A percentile compares a stretch with the other conserved stretches of the same genome.
Evolutionary conservation across 2,329 filamentous ascomycete genomes (phyloP).

Genomic region (Pyrenophora graminea): DNA sequence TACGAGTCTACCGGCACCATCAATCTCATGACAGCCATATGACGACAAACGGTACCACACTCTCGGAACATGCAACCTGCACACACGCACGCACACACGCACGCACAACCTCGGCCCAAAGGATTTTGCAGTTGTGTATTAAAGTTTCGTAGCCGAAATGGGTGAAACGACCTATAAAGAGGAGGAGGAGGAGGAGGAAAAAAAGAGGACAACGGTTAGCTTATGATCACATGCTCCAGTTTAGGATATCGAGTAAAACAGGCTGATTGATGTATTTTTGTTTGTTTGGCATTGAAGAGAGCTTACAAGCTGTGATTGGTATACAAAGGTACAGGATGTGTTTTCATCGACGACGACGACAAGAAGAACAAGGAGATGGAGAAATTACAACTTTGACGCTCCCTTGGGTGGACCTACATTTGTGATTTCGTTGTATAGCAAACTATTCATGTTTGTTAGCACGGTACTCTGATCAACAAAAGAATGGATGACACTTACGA

Average conservation of each 20-base stretch:
- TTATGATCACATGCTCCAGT: conserved; percentile 12
- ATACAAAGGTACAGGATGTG: conserved; percentile 15
- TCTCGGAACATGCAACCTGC: not conserved
- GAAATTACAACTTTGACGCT: conserved; percentile 51
- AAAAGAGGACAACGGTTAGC: conserved; percentile 11
- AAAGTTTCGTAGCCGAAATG: conserved; percentile 20
- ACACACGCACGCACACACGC: no score
- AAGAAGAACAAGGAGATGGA: no score
- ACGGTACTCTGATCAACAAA: conserved; percentile 1
- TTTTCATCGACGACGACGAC: no score
- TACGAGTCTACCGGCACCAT: no score
- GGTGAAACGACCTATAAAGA: conserved; percentile 14
- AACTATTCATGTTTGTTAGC: conserved; percentile 52
- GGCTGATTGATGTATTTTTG: no score
- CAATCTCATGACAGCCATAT: no score
- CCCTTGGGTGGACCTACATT: conserved; percentile 67
- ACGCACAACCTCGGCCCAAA: conserved; percentile 15
- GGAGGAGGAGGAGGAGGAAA: not conserved
- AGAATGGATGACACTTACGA: conserved; percentile 58
- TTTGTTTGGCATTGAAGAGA: not conserved
- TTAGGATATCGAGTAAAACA: not conserved
- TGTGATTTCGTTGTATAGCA: conserved; percentile 88
- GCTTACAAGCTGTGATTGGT: conserved; percentile 2
- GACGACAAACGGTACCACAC: not conserved
- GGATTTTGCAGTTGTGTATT: not conserved